Base-by-base conservation (phyloP, 345 rosid species). In the Jatropha curcas region DNA sequence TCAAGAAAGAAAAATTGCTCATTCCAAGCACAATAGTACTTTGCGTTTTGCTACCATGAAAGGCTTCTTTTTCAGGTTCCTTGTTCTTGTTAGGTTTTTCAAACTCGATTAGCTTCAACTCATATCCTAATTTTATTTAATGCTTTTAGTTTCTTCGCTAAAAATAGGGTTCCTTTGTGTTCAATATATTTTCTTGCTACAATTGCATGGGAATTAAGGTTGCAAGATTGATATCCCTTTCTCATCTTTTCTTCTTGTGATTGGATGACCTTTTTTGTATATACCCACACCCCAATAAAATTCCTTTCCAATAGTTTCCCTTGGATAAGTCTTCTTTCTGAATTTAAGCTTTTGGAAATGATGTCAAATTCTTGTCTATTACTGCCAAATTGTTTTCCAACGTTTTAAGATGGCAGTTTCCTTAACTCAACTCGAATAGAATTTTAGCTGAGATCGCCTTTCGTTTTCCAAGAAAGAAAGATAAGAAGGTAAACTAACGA, bases 301-400 rank as follows among this genome's bases (percentile, higher is more conserved):
- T n/a, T 39, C 12, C 33, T 7, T 27, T 24, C 20, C 33, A 41
- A 65, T 33, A 24, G 68, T 31, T 39, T n/a, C n/a, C 20, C 35
- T 22, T 19, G 65, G 41, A 16, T 17, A 34, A 24, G 0, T 19
- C 43, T 61, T 1, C 2, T 22, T 50, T 50, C n/a, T 48, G 43
- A 67, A 51, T 30, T 31, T 67, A 0, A 68, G 57, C 60, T 50
- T 3, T 51, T 67, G 71, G 45, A 33, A 46, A 33, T 52, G 24
- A 22, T 25, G 17, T 45, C 24, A 30, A 27, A 0, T 33, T 39
- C 24, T 20, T 51, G 45, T 20, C 9, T 12, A 31, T 19, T 10
- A 31, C 24, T 68, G 60, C 13, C 48, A 34, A 68, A 48, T 12
- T 53, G 3, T 13, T 27, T 22, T 27, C 50, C 19, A 34, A 4